phyloP scores from a whole-genome alignment of 768 basidiomycete species.

The Wakefieldia striispora region DNA sequence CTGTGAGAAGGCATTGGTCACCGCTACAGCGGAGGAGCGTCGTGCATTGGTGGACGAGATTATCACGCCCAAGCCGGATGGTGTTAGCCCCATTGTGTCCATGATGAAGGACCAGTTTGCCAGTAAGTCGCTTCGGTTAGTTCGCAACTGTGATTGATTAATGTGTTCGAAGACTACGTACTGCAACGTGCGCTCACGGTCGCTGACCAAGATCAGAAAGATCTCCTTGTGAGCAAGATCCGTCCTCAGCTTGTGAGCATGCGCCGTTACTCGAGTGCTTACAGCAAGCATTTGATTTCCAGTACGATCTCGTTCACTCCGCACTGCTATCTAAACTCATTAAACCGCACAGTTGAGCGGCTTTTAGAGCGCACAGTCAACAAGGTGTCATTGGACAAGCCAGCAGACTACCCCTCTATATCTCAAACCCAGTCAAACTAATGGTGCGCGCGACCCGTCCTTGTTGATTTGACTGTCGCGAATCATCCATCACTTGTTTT shows the following conservation, averaged over 20 bases:
- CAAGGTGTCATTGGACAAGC: conserved; percentile 27
- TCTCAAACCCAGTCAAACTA: conserved; percentile 25
- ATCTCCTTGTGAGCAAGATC: conserved; percentile 57
- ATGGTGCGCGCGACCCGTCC: conserved; percentile 3
- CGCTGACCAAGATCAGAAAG: conserved; percentile 71
- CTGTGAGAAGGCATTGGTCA: conserved; percentile 83
- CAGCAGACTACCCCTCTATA: conserved; percentile 29
- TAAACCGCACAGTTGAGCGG: conserved; percentile 55
- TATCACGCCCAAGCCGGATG: conserved; percentile 61
- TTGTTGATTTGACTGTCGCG: conserved; percentile 9
- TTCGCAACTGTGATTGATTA: conserved; percentile 3
- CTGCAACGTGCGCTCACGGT: conserved; percentile 74
- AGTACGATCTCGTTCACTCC: conserved; percentile 47
- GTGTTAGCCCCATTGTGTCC: conserved; percentile 61
- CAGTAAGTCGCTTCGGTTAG: conserved; percentile 50
- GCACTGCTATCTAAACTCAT: conserved; percentile 8
- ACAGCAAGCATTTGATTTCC: conserved; percentile 78
- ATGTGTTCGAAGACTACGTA: conserved; percentile 64
- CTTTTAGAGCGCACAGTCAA: conserved; percentile 53
- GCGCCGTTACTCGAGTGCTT: conserved; percentile 67
- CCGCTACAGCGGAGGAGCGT: conserved; percentile 62
- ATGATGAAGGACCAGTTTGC: conserved; percentile 89
- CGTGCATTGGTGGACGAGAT: conserved; percentile 78
- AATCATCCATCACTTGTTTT: conserved; percentile 4
- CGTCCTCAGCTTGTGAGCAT: conserved; percentile 67